Conservation (phyloP, 805 yeast species). For the Zygosaccharomyces bailii region DNA sequence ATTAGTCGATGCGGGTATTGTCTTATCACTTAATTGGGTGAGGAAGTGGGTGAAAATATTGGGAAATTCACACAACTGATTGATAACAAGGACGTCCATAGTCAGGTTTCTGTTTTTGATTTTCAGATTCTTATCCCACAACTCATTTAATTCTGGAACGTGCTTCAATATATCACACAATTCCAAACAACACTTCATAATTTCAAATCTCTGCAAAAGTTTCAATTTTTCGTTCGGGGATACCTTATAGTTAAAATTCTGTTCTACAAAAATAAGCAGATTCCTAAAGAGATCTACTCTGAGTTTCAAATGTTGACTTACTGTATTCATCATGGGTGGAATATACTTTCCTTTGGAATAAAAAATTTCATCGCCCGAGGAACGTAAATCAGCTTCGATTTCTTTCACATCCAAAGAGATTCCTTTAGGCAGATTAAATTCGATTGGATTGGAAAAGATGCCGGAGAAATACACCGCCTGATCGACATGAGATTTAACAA, state of each 20-base stretch:
- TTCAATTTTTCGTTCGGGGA: conserved; percentile 39
- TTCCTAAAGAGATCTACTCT: conserved; percentile 46
- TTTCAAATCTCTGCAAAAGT: conserved; percentile 41
- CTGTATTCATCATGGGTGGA: conserved; percentile 50
- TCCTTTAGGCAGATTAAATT: conserved; percentile 45
- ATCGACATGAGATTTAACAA: conserved; percentile 70
- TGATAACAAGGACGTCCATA: conserved; percentile 26
- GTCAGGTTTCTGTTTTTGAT: conserved; percentile 10
- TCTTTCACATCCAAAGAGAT: conserved; percentile 44
- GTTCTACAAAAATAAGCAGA: conserved; percentile 44
- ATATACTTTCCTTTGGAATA: conserved; percentile 53
- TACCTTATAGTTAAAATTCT: conserved; percentile 43
- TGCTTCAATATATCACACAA: conserved; percentile 36
- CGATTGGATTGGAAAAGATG: conserved; percentile 43
- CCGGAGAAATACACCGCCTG: conserved; percentile 73
- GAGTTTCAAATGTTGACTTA: conserved; percentile 48
- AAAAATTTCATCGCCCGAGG: conserved; percentile 55
- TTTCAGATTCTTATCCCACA: conserved; percentile 16
- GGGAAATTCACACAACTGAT: conserved; percentile 29
- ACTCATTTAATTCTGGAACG: conserved; percentile 10
- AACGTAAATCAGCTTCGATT: conserved; percentile 48
- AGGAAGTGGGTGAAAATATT: conserved; percentile 27
- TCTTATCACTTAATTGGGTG: conserved; percentile 13
- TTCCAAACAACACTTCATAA: conserved; percentile 45
- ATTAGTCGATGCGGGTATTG: conserved; percentile 12